Base-by-base conservation (phyloP, 345 rosid species). In the Pistacia atlantica region DNA sequence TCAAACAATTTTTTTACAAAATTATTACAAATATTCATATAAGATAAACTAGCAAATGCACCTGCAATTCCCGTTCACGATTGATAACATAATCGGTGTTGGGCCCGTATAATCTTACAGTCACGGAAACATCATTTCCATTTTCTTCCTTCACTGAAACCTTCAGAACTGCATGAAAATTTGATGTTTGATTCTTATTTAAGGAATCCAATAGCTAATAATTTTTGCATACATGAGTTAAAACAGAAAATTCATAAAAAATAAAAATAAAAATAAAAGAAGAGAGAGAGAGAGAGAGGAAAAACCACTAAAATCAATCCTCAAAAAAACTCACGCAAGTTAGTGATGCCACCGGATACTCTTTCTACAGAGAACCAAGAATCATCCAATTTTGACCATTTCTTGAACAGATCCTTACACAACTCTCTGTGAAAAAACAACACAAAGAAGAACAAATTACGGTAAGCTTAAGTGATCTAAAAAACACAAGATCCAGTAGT, bases 261-360 rank as follows among this genome's bases (percentile, higher is more conserved):
- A 33, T 17, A 64, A 12, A 57, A 46, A 57, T 0, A 31, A 31
- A 22, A 22, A n/a, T 22, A 22, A 22, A 25, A 25, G 1, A 25
- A 25, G 25, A 25, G 25, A 25, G 25, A 25, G 25, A 25, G 25
- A 25, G 25, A 25, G 25, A 25, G 25, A 25, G 25, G 0, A 42
- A 3, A 42, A 0, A 5, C 7, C 13, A 38, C 20, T 20, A 38
- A 10, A n/a, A 18, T 28, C 17, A 37, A 10, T 12, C 25, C 8
- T 11, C 45, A 11, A 11, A 65, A 74, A 55, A 22, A 82, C 97
- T 89, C 72, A 96, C 99, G 81, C 14, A 96, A 86, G 85, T 96
- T 96, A 6, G 97, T 96, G 83, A 96, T 93, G 84, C 99, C 99
- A 18, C 99, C 98, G 18, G 99, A 88, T 22, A 96, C 91, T 10